Evolutionary conservation across 257 asterid species (phyloP).

Genomic region (Primulina tabacum): DNA sequence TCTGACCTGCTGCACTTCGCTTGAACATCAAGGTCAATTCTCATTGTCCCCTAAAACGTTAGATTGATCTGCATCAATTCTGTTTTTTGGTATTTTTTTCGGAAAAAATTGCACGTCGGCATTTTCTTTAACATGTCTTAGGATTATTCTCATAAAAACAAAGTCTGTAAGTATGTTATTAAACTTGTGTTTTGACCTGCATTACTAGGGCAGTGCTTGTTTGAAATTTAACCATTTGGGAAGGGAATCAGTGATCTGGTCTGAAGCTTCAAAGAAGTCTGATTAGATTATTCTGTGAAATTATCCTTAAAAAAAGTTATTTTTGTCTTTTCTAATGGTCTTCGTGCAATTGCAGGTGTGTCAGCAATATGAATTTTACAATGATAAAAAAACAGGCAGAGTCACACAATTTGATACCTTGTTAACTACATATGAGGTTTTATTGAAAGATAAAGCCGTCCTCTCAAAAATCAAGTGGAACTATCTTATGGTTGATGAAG

Average conservation of each 20-base stretch:
- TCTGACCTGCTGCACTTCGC: conserved; percentile 2
- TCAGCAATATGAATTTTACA: conserved; percentile 86
- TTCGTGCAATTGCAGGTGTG: conserved; percentile 65
- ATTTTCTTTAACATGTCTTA: conserved; percentile 1
- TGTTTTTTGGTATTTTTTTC: conserved; percentile 5
- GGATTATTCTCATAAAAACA: background rate
- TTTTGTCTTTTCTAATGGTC: conserved; percentile 5
- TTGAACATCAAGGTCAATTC: background rate
- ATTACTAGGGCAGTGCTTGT: conserved; percentile 1
- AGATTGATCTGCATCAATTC: background rate
- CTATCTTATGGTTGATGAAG: conserved; percentile 99
- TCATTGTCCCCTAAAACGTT: background rate
- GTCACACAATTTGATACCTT: conserved; percentile 76
- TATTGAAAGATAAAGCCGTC: conserved; percentile 84
- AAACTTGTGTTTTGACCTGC: conserved; percentile 11
- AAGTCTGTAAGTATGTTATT: background rate
- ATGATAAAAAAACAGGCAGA: conserved; percentile 71
- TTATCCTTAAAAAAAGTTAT: conserved; percentile 2
- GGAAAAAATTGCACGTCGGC: background rate
- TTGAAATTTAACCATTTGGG: conserved; percentile 8
- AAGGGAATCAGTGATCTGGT: background rate
- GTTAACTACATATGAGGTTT: conserved; percentile 90
- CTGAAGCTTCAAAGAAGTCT: conserved; percentile 3
- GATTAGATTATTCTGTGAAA: conserved; percentile 8
- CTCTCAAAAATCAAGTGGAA: conserved; percentile 96